phyloP scores from a whole-genome alignment of 768 basidiomycete genomes.

The Tricholoma bakamatsutake region DNA sequence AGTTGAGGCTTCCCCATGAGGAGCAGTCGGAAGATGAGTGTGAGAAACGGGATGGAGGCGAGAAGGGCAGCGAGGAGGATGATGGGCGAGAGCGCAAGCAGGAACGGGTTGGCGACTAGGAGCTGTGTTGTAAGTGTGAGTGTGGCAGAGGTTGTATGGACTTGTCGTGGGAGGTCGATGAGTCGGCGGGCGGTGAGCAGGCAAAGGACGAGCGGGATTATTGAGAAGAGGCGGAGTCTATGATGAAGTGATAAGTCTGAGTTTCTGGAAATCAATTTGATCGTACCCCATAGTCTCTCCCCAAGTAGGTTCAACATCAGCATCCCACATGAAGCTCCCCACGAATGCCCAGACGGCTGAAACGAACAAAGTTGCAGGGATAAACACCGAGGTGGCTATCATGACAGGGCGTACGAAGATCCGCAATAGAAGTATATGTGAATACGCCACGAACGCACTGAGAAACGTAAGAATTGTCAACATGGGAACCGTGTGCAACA shows the following conservation, averaged over 20 bases:
- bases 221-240: slow-evolving; percentile 71
- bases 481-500: slow-evolving; percentile 74
- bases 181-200: slow-evolving; percentile 68
- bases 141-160: slow-evolving; percentile 58
- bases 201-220: slow-evolving; percentile 67
- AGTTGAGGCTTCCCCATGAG: slow-evolving; percentile 47
- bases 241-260: slow-evolving; percentile 7
- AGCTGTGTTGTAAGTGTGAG: slow-evolving; percentile 61
- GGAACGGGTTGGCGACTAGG: slow-evolving; percentile 65
- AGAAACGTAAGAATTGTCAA: slow-evolving; percentile 66
- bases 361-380: slow-evolving; percentile 67
- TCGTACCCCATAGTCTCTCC: slow-evolving; percentile 75
- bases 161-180: slow-evolving; percentile 60
- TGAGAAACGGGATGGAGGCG: slow-evolving; percentile 72
- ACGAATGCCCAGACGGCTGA: slow-evolving; percentile 79
- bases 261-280: background rate
- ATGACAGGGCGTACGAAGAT: slow-evolving; percentile 84
- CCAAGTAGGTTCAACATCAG: slow-evolving; percentile 59
- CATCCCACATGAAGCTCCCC: slow-evolving; percentile 66
- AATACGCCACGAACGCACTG: slow-evolving; percentile 67
- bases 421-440: slow-evolving; percentile 69
- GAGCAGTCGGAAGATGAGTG: slow-evolving; percentile 71
- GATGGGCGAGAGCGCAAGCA: slow-evolving; percentile 68
- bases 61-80: slow-evolving; percentile 66
- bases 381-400: slow-evolving; percentile 68